These are phyloP conservation scores for Trichoderma sp. DNA, from an alignment of 2,329 filamentous ascomycete species.

Conservation along the genomic window DNA sequence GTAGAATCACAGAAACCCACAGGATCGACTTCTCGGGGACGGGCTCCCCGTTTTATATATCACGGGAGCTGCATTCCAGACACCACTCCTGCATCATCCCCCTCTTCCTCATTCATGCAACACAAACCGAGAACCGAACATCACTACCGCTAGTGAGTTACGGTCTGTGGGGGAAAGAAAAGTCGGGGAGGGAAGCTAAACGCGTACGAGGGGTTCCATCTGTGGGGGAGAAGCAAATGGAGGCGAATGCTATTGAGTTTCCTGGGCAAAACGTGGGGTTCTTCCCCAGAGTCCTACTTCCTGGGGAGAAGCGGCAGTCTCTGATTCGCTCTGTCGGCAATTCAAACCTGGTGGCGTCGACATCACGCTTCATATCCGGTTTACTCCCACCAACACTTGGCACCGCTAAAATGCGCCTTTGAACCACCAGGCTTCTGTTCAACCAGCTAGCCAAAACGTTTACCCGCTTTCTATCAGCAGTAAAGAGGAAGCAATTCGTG, in stretches of 20 bases:
- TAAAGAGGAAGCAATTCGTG: neutral
- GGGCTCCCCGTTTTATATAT: conserved; percentile 1
- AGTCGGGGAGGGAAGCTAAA: neutral
- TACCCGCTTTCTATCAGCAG: neutral
- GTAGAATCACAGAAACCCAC: neutral
- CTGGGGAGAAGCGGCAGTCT: neutral
- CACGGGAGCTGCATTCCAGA: neutral
- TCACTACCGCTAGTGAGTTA: neutral
- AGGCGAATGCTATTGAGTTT: neutral
- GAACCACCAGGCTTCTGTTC: neutral
- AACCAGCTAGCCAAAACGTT: neutral
- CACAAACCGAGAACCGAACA: neutral
- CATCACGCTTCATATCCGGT: neutral
- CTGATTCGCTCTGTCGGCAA: conserved; percentile 2
- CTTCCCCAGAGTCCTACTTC: conserved; percentile 11
- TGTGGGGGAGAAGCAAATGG: neutral
- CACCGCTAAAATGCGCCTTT: neutral
- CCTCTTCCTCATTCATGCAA: conserved; percentile 12
- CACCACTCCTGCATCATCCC: neutral
- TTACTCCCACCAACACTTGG: conserved; percentile 10
- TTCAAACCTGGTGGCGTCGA: neutral
- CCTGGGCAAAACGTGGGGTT: neutral
- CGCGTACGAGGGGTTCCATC: neutral
- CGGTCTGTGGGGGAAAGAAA: neutral
- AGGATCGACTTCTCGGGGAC: neutral